A percentile compares a stretch with the other conserved stretches of the same genome.
Evolutionary conservation across 176 grass and related monocot genomes (phyloP).

Genomic region (Zoysia pacifica): DNA sequence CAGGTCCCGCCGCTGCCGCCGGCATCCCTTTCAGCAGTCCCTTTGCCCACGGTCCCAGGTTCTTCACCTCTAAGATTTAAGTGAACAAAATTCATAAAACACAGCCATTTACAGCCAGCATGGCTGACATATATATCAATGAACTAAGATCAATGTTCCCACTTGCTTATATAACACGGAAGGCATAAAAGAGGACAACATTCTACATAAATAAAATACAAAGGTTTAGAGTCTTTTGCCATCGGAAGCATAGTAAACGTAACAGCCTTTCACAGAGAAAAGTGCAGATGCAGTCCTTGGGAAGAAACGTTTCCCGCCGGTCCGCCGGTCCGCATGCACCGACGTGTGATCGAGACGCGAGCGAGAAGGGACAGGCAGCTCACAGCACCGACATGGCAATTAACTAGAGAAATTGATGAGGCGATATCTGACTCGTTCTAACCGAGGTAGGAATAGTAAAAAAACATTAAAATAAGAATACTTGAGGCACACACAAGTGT

Average conservation of each 20-base stretch:
- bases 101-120: conserved; percentile 27
- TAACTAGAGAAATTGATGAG: not conserved
- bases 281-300: not conserved
- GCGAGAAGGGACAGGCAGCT: not conserved
- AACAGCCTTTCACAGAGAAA: not conserved
- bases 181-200: conserved; percentile 3
- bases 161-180: conserved; percentile 33
- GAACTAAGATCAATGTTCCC: not conserved
- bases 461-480: conserved; percentile 28
- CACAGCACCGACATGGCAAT: conserved; percentile 37
- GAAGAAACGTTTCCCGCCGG: not conserved
- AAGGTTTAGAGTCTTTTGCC: not conserved
- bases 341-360: not conserved
- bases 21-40: conserved; percentile 75
- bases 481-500: not conserved
- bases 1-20: conserved; percentile 30
- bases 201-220: not conserved
- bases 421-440: conserved; percentile 18
- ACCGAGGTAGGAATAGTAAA: not conserved
- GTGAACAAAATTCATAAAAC: not conserved
- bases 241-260: not conserved
- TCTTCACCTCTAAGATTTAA: conserved; percentile 63
- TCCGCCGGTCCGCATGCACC: conserved; percentile 12
- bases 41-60: conserved; percentile 82
- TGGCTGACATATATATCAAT: not conserved